These are phyloP conservation scores for Pterocarpus macrocarpus DNA, from an alignment of 306 rosid species.

Conservation along the genomic window DNA sequence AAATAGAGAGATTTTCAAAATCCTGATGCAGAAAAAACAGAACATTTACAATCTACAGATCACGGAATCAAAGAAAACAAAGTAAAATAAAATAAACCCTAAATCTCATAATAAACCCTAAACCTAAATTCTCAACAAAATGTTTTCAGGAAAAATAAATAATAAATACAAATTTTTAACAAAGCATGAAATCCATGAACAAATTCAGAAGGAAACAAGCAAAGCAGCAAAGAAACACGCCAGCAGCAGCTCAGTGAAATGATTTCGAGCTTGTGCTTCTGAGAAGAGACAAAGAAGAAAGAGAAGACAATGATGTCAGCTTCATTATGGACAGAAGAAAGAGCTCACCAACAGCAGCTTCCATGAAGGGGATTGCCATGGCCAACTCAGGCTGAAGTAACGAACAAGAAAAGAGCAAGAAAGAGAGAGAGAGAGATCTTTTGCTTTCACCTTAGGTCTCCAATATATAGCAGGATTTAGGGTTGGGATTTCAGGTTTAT, in stretches of 20 bases:
- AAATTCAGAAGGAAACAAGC: background rate
- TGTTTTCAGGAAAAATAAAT: background rate
- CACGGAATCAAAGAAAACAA: too few relatives aligned
- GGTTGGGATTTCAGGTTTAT: background rate
- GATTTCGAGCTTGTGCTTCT: background rate
- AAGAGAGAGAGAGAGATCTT: background rate
- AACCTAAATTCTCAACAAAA: background rate
- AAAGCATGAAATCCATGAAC: background rate
- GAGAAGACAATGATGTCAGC: background rate
- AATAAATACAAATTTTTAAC: background rate
- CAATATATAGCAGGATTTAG: background rate
- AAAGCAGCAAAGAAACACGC: conserved; percentile 22
- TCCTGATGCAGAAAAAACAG: background rate
- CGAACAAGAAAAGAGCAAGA: background rate
- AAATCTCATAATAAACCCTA: conserved; percentile 11
- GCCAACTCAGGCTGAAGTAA: background rate
- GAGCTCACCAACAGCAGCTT: conserved; percentile 72
- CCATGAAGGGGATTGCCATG: conserved; percentile 82
- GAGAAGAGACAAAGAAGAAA: background rate
- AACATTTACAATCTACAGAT: background rate
- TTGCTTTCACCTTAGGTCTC: background rate
- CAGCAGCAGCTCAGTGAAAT: background rate
- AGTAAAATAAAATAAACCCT: conserved; percentile 20
- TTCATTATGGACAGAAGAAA: background rate
- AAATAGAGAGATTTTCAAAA: background rate